Percentiles rank a stretch among this genome's conserved stretches.
These are phyloP conservation scores for Microdochium bolleyi DNA, from an alignment of 2,329 filamentous ascomycete genomes.

Conservation along the genomic window DNA sequence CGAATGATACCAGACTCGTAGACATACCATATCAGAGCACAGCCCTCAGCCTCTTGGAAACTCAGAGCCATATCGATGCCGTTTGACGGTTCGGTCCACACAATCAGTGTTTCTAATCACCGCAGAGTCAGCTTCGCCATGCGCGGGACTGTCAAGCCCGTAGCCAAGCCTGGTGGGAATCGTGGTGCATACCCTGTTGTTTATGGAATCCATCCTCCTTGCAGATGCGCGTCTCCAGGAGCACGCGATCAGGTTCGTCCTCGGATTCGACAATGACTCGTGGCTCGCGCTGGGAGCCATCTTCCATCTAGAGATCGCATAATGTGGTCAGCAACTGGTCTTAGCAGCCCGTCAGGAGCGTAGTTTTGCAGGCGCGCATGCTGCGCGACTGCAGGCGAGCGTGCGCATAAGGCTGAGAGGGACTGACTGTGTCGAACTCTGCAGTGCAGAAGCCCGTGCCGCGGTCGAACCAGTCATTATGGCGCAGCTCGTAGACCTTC, in stretches of 20 bases:
- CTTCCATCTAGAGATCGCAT: conserved; percentile 35
- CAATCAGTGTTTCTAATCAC: conserved; percentile 79
- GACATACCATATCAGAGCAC: conserved; percentile 78
- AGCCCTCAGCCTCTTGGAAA: conserved; percentile 95
- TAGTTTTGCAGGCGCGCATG: too few relatives aligned
- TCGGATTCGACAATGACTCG: conserved; percentile 89
- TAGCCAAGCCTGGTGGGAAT: not conserved
- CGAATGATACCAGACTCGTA: conserved; percentile 6
- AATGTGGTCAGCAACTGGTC: not conserved
- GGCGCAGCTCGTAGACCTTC: conserved; percentile 97
- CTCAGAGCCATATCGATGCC: conserved; percentile 95
- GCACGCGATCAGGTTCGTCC: conserved; percentile 73
- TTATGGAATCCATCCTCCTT: conserved; percentile 97
- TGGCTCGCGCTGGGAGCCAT: conserved; percentile 65
- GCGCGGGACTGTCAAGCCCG: not conserved
- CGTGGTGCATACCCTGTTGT: conserved; percentile 67
- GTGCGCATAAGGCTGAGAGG: not conserved
- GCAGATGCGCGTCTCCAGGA: conserved; percentile 83
- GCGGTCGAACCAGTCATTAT: conserved; percentile 98
- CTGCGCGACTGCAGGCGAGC: not conserved
- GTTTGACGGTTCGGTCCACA: conserved; percentile 84
- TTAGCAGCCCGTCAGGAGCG: too few relatives aligned
- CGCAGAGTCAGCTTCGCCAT: conserved; percentile 6
- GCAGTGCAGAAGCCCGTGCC: conserved; percentile 94
- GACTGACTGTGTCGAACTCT: conserved; percentile 61